A percentile compares a stretch with the other conserved stretches of the same genome.
These are phyloP conservation scores for Cerioporus squamosus DNA, from an alignment of 1,284 basidiomycete genomes.

Conservation along the genomic window DNA sequence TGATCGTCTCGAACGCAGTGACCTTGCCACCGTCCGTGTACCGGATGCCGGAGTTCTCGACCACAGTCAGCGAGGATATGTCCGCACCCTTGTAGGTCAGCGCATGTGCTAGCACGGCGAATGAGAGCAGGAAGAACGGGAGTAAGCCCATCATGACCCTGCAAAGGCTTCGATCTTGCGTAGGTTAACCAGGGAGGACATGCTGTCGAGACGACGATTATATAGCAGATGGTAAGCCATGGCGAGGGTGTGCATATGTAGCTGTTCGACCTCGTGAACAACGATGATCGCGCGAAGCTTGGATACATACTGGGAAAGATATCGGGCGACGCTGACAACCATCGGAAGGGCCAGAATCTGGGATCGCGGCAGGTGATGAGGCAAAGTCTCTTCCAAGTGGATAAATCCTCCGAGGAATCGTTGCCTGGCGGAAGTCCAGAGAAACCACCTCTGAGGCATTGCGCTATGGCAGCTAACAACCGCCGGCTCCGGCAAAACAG, in stretches of 20 bases:
- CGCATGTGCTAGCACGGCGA: constrained; percentile 14
- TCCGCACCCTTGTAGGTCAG: constrained; percentile 60
- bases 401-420: no score
- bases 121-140: constrained; percentile 9
- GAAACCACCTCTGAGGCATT: no score
- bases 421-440: no score
- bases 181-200: neutral
- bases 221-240: neutral
- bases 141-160: constrained; percentile 6
- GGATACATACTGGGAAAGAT: no score
- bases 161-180: neutral
- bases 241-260: no score
- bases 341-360: neutral
- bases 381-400: neutral
- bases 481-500: no score
- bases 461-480: no score
- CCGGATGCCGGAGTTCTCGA: constrained; percentile 52
- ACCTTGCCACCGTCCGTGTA: constrained; percentile 52
- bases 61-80: constrained; percentile 57
- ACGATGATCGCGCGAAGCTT: no score
- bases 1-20: constrained; percentile 55
- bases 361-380: neutral
- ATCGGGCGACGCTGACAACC: neutral
- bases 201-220: neutral
- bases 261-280: no score